These are phyloP conservation scores for Lichtheimia corymbifera DNA, from an alignment of 371 early-diverging fungal genomes.

Conservation along the genomic window DNA sequence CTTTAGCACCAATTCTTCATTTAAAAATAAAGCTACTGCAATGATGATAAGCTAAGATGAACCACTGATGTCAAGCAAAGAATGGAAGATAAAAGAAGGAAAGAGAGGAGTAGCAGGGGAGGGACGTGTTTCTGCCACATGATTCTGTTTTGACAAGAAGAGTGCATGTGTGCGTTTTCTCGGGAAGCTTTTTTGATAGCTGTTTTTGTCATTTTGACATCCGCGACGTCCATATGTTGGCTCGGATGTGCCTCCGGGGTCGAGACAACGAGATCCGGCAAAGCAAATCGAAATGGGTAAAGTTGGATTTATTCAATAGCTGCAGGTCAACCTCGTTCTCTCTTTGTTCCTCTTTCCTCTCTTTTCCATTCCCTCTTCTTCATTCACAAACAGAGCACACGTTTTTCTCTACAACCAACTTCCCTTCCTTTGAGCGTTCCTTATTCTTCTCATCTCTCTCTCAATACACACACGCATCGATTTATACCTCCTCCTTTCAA, in stretches of 20 bases:
- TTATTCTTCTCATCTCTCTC: not conserved
- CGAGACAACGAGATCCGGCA: slow-evolving; percentile 1
- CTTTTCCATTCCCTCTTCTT: slow-evolving; percentile 11
- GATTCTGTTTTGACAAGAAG: too few relatives aligned
- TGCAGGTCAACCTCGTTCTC: slow-evolving; percentile 2
- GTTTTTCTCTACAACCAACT: slow-evolving; percentile 6
- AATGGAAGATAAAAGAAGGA: too few relatives aligned
- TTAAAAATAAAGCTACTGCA: too few relatives aligned
- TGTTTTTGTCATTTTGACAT: slow-evolving; percentile 1
- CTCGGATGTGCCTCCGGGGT: slow-evolving; percentile 4
- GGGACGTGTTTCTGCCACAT: too few relatives aligned
- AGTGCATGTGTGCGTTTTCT: too few relatives aligned
- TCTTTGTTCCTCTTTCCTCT: slow-evolving; percentile 8
- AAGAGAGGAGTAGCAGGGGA: too few relatives aligned
- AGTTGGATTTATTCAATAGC: not conserved
- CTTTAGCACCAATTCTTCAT: too few relatives aligned
- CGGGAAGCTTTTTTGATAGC: too few relatives aligned
- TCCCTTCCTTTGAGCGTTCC: not conserved
- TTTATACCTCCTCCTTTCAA: not conserved
- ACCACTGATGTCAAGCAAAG: too few relatives aligned
- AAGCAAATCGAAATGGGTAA: not conserved
- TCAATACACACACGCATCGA: slow-evolving; percentile 4
- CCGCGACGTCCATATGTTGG: not conserved
- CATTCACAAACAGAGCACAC: slow-evolving; percentile 7
- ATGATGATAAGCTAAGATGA: too few relatives aligned